Conservation (phyloP, 768 basidiomycete genomes). For the Boletus subcaerulescens region DNA sequence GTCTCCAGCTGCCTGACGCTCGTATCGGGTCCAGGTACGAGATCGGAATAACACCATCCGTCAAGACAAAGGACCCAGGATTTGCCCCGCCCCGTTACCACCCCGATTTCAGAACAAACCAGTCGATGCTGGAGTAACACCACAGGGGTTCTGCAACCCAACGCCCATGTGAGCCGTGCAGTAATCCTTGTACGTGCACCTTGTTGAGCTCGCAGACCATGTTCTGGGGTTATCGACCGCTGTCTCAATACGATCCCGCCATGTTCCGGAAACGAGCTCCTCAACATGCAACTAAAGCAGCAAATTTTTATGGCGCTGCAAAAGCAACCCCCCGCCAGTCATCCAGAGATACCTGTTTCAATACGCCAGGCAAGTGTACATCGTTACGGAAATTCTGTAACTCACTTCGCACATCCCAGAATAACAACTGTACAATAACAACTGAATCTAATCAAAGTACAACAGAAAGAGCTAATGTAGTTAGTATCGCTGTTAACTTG, state of each 20-base stretch:
- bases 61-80: background rate
- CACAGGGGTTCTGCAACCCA: background rate
- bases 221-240: background rate
- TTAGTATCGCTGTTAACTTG: background rate
- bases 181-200: background rate
- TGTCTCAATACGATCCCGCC: background rate
- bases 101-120: conserved; percentile 7
- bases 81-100: background rate
- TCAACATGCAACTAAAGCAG: conserved; percentile 5
- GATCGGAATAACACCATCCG: background rate
- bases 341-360: background rate
- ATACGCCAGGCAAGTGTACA: conserved; percentile 3
- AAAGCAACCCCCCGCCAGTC: background rate
- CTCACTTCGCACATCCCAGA: background rate
- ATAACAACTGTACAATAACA: background rate
- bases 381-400: background rate
- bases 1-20: background rate
- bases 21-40: background rate
- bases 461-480: conserved; percentile 1
- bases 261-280: background rate
- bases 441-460: background rate
- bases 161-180: conserved; percentile 3
- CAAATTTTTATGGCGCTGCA: background rate
- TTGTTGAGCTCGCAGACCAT: conserved; percentile 7
- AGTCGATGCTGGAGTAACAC: background rate